Conservation (phyloP, 1,139 yeast species). For the Sugiyamaella sp. region DNA sequence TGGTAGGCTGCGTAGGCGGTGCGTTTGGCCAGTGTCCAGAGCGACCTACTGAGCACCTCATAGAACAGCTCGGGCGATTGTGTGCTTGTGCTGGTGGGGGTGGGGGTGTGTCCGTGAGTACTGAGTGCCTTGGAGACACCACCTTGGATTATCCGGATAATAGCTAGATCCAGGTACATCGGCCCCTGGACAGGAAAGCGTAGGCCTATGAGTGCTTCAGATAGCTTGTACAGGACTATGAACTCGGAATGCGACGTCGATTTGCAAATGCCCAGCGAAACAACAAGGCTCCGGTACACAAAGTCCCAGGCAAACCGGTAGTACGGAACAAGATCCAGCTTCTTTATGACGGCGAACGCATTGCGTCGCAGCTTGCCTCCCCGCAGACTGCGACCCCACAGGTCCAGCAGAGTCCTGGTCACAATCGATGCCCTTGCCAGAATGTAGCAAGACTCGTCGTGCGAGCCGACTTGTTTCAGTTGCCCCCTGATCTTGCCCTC, state of each 20-base stretch:
- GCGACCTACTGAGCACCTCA: neutral
- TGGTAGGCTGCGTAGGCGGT: neutral
- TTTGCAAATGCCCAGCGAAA: constrained; percentile 1
- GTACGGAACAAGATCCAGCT: neutral
- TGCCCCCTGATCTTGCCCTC: neutral
- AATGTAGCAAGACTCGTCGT: neutral
- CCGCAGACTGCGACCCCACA: constrained; percentile 3
- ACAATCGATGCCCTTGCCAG: neutral
- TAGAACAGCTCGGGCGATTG: neutral
- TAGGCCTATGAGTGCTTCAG: neutral
- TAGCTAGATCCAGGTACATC: neutral
- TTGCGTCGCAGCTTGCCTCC: neutral
- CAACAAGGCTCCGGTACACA: neutral
- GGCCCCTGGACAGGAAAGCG: neutral
- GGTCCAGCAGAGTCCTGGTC: neutral
- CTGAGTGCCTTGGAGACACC: neutral
- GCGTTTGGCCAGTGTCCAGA: constrained; percentile 12
- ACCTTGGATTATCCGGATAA: neutral
- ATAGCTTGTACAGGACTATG: neutral
- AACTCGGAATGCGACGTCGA: neutral
- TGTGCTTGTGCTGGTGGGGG: neutral
- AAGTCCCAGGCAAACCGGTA: constrained; percentile 2
- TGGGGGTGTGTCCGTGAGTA: neutral
- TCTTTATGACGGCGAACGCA: neutral
- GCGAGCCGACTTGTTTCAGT: neutral